These are phyloP conservation scores for Eucalyptus fibrosa DNA, from an alignment of 345 rosid genomes.

Conservation along the genomic window DNA sequence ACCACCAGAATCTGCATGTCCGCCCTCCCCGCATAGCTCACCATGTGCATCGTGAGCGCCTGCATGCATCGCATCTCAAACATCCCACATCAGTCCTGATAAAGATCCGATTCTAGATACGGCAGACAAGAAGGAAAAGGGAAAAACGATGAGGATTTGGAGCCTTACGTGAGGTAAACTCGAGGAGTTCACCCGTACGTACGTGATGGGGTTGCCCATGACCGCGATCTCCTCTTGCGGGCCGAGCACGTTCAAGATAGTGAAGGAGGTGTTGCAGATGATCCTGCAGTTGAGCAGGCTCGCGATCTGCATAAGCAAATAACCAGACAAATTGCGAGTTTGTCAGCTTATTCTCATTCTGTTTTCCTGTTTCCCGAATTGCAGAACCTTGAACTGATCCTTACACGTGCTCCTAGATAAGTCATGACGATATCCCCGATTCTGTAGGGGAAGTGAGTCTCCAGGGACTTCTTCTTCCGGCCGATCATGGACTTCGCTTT, in stretches of 20 bases:
- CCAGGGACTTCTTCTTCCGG: constrained; percentile 30
- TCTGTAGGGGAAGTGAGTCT: constrained; percentile 35
- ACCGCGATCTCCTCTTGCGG: constrained; percentile 29
- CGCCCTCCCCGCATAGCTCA: not conserved
- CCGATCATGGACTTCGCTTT: constrained; percentile 36
- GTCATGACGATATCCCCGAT: constrained; percentile 29
- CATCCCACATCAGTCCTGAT: not conserved
- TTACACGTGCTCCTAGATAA: constrained; percentile 27
- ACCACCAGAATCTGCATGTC: too few species aligned
- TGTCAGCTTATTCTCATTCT: not conserved
- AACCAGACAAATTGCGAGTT: not conserved
- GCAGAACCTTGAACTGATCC: not conserved
- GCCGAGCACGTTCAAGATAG: constrained; percentile 35
- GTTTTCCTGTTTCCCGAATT: not conserved
- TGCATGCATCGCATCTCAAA: not conserved
- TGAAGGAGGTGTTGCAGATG: constrained; percentile 30
- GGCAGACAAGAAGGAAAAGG: too few species aligned
- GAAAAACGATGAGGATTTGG: not conserved
- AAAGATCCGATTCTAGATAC: not conserved
- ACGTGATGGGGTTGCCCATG: constrained; percentile 17
- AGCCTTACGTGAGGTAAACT: constrained; percentile 31
- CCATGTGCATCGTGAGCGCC: constrained; percentile 33
- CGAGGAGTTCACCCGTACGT: constrained; percentile 18
- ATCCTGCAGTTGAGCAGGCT: constrained; percentile 25
- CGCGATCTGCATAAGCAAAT: constrained; percentile 16